Evolutionary conservation across 2,329 filamentous ascomycete genomes (phyloP).

Genomic region (Epichloe sp.): DNA sequence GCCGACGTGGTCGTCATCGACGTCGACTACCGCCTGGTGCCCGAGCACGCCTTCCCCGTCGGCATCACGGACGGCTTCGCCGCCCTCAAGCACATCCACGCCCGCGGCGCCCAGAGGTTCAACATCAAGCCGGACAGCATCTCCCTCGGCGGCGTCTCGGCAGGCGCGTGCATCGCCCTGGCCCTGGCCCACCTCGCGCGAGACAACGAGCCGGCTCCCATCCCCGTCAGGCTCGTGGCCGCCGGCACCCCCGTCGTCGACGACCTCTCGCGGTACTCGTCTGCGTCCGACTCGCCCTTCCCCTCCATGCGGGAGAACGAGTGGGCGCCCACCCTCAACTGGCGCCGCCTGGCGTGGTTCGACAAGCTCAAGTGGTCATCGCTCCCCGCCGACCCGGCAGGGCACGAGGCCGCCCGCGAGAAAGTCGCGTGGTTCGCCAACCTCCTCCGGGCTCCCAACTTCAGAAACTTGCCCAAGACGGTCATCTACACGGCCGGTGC

Average conservation of each 20-base stretch:
- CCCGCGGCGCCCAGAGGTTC: constrained; percentile 21
- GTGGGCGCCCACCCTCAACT: constrained; percentile 29
- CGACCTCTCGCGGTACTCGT: constrained; percentile 24
- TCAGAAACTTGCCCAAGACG: constrained; percentile 21
- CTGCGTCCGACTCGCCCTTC: constrained; percentile 24
- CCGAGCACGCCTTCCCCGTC: constrained; percentile 35
- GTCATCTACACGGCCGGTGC: constrained; percentile 29
- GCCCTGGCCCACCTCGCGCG: constrained; percentile 26
- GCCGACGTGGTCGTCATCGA: constrained; percentile 34
- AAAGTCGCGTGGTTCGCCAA: constrained; percentile 17
- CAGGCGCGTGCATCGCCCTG: constrained; percentile 28
- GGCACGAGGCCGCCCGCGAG: constrained; percentile 7
- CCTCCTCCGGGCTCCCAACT: constrained; percentile 22
- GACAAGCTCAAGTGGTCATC: constrained; percentile 20
- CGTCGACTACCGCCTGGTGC: constrained; percentile 38
- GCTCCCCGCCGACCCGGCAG: constrained; percentile 7
- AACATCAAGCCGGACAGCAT: constrained; percentile 24
- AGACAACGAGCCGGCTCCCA: constrained; percentile 15
- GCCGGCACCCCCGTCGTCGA: constrained; percentile 27
- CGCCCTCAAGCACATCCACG: constrained; percentile 26
- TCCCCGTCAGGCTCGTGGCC: constrained; percentile 24
- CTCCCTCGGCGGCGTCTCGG: constrained; percentile 32
- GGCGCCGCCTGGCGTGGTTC: constrained; percentile 29
- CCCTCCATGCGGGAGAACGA: constrained; percentile 28
- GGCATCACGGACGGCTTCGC: constrained; percentile 35